Conservation (phyloP, 2,329 filamentous ascomycete species). For the Pseudogymnoascus sp. region DNA sequence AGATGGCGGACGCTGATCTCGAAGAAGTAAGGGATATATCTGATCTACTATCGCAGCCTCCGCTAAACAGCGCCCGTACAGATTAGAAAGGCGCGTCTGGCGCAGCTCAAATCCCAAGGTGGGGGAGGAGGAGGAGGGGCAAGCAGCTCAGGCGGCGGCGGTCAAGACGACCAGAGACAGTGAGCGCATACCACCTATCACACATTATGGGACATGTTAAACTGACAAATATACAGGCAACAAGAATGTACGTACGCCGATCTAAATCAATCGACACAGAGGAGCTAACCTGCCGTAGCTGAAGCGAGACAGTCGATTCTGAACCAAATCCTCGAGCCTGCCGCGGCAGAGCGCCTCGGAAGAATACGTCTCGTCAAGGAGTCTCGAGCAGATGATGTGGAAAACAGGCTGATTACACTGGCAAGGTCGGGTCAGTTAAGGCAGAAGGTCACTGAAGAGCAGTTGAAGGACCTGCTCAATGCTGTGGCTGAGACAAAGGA, state of each 20-base stretch:
- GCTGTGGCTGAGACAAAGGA: constrained; percentile 75
- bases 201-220: constrained; percentile 15
- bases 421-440: constrained; percentile 81
- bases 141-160: constrained; percentile 40
- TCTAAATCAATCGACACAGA: background rate
- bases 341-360: constrained; percentile 84
- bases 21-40: background rate
- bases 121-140: constrained; percentile 42
- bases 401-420: constrained; percentile 87
- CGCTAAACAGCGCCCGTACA: constrained; percentile 31
- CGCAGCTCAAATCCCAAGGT: constrained; percentile 77
- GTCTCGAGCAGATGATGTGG: constrained; percentile 78
- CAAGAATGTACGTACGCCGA: constrained; percentile 36
- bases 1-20: constrained; percentile 7
- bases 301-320: constrained; percentile 74
- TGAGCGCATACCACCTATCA: constrained; percentile 31
- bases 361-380: constrained; percentile 95
- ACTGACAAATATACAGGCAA: constrained; percentile 28
- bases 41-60: background rate
- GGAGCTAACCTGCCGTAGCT: constrained; percentile 31
- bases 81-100: constrained; percentile 86
- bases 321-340: constrained; percentile 86
- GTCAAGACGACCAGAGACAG: constrained; percentile 59
- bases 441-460: constrained; percentile 80
- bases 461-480: constrained; percentile 84